phyloP scores from a whole-genome alignment of 2,329 filamentous ascomycete genomes.

The Fusarium musae region DNA sequence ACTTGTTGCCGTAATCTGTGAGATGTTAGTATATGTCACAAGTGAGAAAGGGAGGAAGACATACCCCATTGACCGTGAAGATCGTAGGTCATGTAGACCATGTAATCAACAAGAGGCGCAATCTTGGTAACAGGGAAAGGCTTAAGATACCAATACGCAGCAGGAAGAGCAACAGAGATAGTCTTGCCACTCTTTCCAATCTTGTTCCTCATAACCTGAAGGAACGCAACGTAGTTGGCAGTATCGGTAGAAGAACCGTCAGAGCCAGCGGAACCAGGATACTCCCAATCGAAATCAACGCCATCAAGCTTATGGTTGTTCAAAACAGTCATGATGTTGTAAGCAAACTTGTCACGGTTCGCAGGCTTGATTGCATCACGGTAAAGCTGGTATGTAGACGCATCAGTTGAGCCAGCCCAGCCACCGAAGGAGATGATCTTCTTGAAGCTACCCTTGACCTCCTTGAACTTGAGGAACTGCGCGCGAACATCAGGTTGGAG shows the following conservation, averaged over 20 bases:
- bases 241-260: conserved; percentile 47
- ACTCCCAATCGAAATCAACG: conserved; percentile 61
- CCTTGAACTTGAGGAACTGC: conserved; percentile 48
- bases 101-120: conserved; percentile 47
- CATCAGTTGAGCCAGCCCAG: conserved; percentile 48
- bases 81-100: conserved; percentile 53
- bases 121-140: conserved; percentile 50
- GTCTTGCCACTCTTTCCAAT: conserved; percentile 46
- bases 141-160: conserved; percentile 55
- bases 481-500: conserved; percentile 32
- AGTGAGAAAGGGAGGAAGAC: background rate
- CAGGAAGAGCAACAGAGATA: conserved; percentile 52
- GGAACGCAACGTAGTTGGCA: conserved; percentile 49
- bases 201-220: conserved; percentile 45
- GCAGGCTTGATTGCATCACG: conserved; percentile 44
- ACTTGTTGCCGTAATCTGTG: conserved; percentile 43
- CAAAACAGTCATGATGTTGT: conserved; percentile 54
- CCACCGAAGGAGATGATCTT: conserved; percentile 52
- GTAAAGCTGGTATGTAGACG: conserved; percentile 43
- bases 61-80: conserved; percentile 50
- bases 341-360: conserved; percentile 53
- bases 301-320: conserved; percentile 54
- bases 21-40: background rate
- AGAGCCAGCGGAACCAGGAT: conserved; percentile 48
- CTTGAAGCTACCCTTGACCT: conserved; percentile 44